phyloP scores from a whole-genome alignment of 495 filamentous ascomycete species.

The Aspergillus steynii region DNA sequence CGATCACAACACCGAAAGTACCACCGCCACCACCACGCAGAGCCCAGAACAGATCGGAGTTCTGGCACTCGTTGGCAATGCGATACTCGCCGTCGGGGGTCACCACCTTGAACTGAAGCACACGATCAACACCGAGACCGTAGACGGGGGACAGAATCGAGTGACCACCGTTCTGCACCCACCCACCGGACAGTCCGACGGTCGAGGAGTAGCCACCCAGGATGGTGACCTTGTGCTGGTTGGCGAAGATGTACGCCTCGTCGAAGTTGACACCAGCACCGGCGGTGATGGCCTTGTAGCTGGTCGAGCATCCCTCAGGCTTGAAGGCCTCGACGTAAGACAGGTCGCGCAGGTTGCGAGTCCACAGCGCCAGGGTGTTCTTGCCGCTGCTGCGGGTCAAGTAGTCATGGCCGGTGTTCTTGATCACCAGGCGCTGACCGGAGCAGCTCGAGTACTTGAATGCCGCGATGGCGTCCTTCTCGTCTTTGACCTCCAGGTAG shows the following conservation, averaged over 20 bases:
- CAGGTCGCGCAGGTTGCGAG: constrained; percentile 41
- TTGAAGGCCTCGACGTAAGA: constrained; percentile 27
- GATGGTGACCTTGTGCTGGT: constrained; percentile 26
- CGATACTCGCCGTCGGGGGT: constrained; percentile 38
- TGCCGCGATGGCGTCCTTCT: constrained; percentile 18
- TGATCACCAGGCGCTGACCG: constrained; percentile 36
- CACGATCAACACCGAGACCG: constrained; percentile 51
- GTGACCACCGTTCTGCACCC: constrained; percentile 44
- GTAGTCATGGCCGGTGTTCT: constrained; percentile 60
- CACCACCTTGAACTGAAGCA: constrained; percentile 45
- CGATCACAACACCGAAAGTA: constrained; percentile 52
- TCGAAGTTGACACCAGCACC: constrained; percentile 52
- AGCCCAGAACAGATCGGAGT: constrained; percentile 50
- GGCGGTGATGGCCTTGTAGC: constrained; percentile 39
- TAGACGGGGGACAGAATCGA: constrained; percentile 37
- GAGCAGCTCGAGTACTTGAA: constrained; percentile 20
- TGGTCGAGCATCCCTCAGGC: constrained; percentile 32
- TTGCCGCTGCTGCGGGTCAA: constrained; percentile 52
- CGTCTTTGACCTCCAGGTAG: constrained; percentile 18
- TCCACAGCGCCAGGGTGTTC: constrained; percentile 55
- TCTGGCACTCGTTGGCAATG: constrained; percentile 35
- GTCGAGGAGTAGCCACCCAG: constrained; percentile 25
- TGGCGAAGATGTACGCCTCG: constrained; percentile 42
- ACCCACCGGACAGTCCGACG: constrained; percentile 42
- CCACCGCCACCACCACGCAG: constrained; percentile 55